Conservation (phyloP, 164 flowering plant genomes). For the Chimonanthus salicifolius region DNA sequence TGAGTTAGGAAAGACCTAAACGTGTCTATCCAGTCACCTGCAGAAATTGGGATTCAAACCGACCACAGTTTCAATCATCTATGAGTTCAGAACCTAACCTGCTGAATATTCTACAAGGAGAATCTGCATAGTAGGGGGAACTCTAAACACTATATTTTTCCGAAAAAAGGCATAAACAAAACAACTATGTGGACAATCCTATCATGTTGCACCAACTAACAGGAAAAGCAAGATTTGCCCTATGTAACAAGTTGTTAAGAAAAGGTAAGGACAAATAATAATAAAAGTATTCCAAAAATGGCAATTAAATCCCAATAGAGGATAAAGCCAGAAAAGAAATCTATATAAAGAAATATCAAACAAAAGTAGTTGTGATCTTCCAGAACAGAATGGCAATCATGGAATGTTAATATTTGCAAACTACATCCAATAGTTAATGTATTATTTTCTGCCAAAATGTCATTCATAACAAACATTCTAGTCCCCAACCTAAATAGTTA, state of each 20-base stretch:
- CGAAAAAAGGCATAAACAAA: not conserved
- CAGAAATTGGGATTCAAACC: not conserved
- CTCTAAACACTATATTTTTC: not conserved
- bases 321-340: not conserved
- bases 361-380: not conserved
- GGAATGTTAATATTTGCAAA: conserved; percentile 8
- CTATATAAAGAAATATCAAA: not conserved
- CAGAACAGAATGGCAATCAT: conserved; percentile 4
- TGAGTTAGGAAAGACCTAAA: not conserved
- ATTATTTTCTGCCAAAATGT: conserved; percentile 15
- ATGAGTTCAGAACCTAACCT: not conserved
- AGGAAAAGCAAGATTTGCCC: not conserved
- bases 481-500: conserved; percentile 21
- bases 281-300: not conserved
- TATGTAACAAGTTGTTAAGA: not conserved
- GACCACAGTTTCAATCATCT: not conserved
- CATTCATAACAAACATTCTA: conserved; percentile 24
- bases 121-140: conserved; percentile 1
- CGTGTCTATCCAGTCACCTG: not conserved
- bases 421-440: not conserved
- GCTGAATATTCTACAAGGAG: not conserved
- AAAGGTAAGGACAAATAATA: not conserved
- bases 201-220: not conserved
- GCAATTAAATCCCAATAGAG: not conserved
- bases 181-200: not conserved